Conservation (phyloP, 2,329 filamentous ascomycete genomes). For the Alternaria gansuensis region DNA sequence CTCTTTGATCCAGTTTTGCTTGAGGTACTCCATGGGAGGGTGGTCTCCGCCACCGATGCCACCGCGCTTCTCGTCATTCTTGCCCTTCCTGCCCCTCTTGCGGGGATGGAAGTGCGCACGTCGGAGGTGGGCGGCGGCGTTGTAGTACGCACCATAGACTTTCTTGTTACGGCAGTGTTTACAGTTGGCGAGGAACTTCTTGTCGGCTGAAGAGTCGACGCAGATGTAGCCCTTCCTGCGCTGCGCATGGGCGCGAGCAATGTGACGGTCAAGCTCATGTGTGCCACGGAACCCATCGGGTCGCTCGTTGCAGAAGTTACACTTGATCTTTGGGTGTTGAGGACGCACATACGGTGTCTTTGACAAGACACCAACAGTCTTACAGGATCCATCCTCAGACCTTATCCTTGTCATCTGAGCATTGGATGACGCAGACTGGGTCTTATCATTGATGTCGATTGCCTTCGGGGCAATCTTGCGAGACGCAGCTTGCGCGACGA, state of each 20-base stretch:
- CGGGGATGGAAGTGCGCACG: slow-evolving; percentile 85
- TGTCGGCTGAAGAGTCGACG: slow-evolving; percentile 65
- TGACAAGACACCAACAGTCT: slow-evolving; percentile 60
- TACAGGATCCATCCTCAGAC: slow-evolving; percentile 63
- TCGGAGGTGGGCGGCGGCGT: slow-evolving; percentile 88
- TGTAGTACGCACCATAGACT: slow-evolving; percentile 91
- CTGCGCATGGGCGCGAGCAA: slow-evolving; percentile 71
- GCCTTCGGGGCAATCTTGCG: slow-evolving; percentile 61
- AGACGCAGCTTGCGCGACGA: slow-evolving; percentile 58
- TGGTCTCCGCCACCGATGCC: slow-evolving; percentile 70
- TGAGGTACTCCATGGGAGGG: slow-evolving; percentile 68
- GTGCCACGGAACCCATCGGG: slow-evolving; percentile 85
- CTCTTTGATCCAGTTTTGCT: slow-evolving; percentile 67
- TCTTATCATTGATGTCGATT: slow-evolving; percentile 40
- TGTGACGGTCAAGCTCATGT: slow-evolving; percentile 70
- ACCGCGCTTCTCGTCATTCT: slow-evolving; percentile 67
- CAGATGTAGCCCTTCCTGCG: slow-evolving; percentile 70
- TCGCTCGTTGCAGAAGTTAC: slow-evolving; percentile 73
- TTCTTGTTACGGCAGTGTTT: slow-evolving; percentile 82
- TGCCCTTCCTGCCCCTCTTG: slow-evolving; percentile 65
- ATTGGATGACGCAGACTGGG: slow-evolving; percentile 47
- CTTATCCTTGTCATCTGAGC: slow-evolving; percentile 62
- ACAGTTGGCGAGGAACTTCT: slow-evolving; percentile 78
- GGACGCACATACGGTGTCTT: slow-evolving; percentile 70
- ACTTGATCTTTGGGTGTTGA: slow-evolving; percentile 75